Conservation (phyloP, 441 rosid genomes). For the Monsonia emarginata region DNA sequence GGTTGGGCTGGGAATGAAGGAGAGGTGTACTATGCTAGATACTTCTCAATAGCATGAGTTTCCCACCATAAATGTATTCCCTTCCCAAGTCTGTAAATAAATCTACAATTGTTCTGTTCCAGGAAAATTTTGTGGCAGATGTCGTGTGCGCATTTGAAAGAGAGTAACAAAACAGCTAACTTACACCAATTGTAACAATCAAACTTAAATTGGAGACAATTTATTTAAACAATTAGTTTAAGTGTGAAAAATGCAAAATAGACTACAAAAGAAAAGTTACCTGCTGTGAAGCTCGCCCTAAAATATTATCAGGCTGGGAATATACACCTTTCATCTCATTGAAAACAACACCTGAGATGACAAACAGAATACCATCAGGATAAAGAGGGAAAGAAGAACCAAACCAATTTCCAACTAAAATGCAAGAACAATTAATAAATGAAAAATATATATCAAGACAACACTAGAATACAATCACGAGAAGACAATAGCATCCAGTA, state of each 20-base stretch:
- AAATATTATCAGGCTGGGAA: slow-evolving; percentile 87
- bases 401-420: neutral
- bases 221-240: neutral
- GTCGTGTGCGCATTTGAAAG: neutral
- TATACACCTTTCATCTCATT: slow-evolving; percentile 99
- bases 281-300: slow-evolving; percentile 73
- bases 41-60: neutral
- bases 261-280: slow-evolving; percentile 27
- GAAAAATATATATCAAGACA: neutral
- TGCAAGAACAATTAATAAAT: neutral
- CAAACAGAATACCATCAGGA: slow-evolving; percentile 5
- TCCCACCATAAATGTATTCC: neutral
- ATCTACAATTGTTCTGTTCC: neutral
- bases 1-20: neutral
- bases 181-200: neutral
- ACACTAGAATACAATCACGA: neutral
- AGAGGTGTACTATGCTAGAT: neutral
- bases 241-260: neutral
- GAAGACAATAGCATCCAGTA: neutral
- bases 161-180: neutral
- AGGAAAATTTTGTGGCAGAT: neutral
- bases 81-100: neutral
- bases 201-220: neutral
- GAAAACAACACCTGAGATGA: slow-evolving; percentile 74
- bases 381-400: slow-evolving; percentile 1